A percentile compares a stretch with the other conserved stretches of the same genome.
Conservation (phyloP, 805 yeast species). For the Metschnikowia sp. region DNA sequence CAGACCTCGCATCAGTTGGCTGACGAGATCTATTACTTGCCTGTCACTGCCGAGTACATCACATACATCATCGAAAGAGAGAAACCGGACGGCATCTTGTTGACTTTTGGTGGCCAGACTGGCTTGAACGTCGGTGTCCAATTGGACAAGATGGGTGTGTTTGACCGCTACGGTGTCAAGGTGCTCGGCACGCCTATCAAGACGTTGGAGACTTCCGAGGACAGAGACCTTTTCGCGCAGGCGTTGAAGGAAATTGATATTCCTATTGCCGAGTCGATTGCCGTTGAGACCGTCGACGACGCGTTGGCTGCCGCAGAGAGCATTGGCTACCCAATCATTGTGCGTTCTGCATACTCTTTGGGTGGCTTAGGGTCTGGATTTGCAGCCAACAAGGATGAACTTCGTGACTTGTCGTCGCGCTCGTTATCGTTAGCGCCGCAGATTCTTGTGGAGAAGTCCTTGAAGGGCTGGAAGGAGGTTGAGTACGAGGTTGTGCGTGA, state of each 20-base stretch:
- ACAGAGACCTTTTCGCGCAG: slow-evolving; percentile 91
- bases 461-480: slow-evolving; percentile 99
- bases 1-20: slow-evolving; percentile 95
- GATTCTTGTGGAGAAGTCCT: slow-evolving; percentile 91
- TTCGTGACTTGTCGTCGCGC: slow-evolving; percentile 83
- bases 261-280: slow-evolving; percentile 95
- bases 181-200: slow-evolving; percentile 97
- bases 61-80: slow-evolving; percentile 94
- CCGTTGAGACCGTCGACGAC: slow-evolving; percentile 90
- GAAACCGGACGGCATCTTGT: slow-evolving; percentile 90
- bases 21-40: slow-evolving; percentile 91
- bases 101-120: slow-evolving; percentile 99
- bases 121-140: slow-evolving; percentile 95
- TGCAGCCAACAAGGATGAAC: slow-evolving; percentile 78
- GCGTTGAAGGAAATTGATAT: slow-evolving; percentile 93
- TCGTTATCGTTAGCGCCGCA: slow-evolving; percentile 90
- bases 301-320: slow-evolving; percentile 85
- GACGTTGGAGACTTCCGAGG: slow-evolving; percentile 95
- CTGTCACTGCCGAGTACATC: slow-evolving; percentile 96
- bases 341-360: slow-evolving; percentile 93
- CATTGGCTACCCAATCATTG: slow-evolving; percentile 94
- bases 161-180: slow-evolving; percentile 85
- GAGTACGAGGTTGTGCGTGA: slow-evolving; percentile 98
- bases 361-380: slow-evolving; percentile 99
- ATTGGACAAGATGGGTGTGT: slow-evolving; percentile 90